Evolutionary conservation across 306 rosid species (phyloP), one percentile per base, ranked within the genome.

Genomic region (Acmispon strigosus): DNA sequence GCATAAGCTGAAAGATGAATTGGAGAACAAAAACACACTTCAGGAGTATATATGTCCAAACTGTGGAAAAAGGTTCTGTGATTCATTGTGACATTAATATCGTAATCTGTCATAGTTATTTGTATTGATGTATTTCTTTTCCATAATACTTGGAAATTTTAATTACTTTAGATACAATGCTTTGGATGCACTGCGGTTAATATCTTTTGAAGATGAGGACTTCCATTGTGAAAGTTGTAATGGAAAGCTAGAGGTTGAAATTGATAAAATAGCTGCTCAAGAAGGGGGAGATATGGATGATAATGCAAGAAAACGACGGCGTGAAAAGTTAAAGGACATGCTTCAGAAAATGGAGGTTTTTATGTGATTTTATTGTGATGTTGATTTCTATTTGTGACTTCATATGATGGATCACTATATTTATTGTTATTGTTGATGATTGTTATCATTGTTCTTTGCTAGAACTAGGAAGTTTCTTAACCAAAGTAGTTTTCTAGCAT

Each of bases 1-100:
- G 82, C 90, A 93, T 80, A 93, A 90, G 88, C 72, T 93, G 86
- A 93, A 93, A 89, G 98, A 90, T 86, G 98, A 93, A 79, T 77
- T 93, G 81, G 98, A 93, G 80, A 90, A 93, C 92, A 93, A 88
- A 81, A 90, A 93, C 80, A 93, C 96, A 34, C 80, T 93, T 84
- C 97, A 90, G 71, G 92, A 90, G 76, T 93, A 93, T 67, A 84
- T 90, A 81, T 93, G 98, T 82, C 89, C 89, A 10, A 90, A 74
- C 78, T 93, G 97, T 78, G 80, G 81, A 58, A 93, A 83, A 88
- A 90, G 98, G 98, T 93, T 81, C 61, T 22, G 63, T 58, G 64
- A 24, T 58, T 70, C 34, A 42, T 41, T 70, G 54, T 59, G 42
- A 36, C 70, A 62, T 20, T n/a, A 14, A 48, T 27, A 42, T 62